phyloP scores from a whole-genome alignment of 768 basidiomycete species.

The Boletus tomentosulus region DNA sequence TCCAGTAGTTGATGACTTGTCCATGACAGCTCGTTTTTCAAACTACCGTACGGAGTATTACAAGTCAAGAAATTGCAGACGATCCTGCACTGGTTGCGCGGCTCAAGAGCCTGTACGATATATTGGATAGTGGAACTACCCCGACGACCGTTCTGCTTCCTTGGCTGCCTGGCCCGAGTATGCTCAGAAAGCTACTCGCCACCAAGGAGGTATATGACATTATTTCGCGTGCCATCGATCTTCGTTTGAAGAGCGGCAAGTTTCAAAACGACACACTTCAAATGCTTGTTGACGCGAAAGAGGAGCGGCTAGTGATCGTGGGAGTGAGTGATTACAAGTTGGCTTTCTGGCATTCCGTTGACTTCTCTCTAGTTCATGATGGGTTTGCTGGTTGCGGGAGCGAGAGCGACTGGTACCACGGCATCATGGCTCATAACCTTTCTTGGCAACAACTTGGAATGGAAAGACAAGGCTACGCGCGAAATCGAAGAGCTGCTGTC shows the following conservation, averaged over 20 bases:
- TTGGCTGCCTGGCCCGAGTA: conserved; percentile 72
- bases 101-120: conserved; percentile 63
- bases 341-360: conserved; percentile 17
- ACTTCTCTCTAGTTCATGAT: conserved; percentile 62
- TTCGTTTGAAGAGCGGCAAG: conserved; percentile 54
- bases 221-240: conserved; percentile 50
- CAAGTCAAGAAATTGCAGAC: conserved; percentile 67
- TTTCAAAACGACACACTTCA: conserved; percentile 66
- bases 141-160: conserved; percentile 69
- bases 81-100: conserved; percentile 57
- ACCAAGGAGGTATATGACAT: conserved; percentile 78
- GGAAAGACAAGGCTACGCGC: conserved; percentile 54
- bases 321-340: conserved; percentile 45
- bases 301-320: conserved; percentile 64
- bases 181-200: conserved; percentile 65
- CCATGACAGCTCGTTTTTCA: conserved; percentile 61
- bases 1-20: not conserved
- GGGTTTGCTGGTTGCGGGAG: conserved; percentile 77
- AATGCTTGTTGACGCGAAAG: conserved; percentile 65
- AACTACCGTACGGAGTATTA: conserved; percentile 62
- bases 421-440: conserved; percentile 76
- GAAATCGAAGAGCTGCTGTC: conserved; percentile 58
- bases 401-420: conserved; percentile 75
- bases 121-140: conserved; percentile 65
- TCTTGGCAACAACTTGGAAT: conserved; percentile 62